phyloP scores from a whole-genome alignment of 1,284 basidiomycete genomes.

The Microbotryum violaceum region DNA sequence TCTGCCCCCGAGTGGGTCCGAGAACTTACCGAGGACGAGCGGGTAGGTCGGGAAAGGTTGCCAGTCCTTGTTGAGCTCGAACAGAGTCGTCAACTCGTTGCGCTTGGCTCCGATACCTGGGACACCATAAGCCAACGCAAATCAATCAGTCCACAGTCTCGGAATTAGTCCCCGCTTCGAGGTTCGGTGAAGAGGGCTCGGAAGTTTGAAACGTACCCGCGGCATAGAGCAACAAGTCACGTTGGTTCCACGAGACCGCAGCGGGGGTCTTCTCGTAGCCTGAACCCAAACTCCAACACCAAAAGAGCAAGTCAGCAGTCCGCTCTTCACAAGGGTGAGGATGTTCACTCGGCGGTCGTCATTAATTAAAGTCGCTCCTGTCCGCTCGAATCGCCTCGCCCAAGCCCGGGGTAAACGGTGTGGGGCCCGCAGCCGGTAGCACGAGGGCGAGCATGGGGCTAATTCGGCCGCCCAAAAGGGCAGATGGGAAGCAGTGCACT shows the following conservation, averaged over 20 bases:
- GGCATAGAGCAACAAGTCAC: constrained; percentile 40
- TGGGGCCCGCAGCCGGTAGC: too few species aligned
- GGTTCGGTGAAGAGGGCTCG: not conserved
- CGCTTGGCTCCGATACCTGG: constrained; percentile 35
- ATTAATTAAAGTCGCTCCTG: not conserved
- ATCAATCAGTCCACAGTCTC: too few species aligned
- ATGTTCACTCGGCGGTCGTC: not conserved
- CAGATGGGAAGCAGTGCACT: not conserved
- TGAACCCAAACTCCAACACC: not conserved
- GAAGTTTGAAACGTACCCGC: constrained; percentile 11
- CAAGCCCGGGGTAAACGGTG: too few species aligned
- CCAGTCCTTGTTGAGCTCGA: constrained; percentile 38
- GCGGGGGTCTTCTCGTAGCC: constrained; percentile 37
- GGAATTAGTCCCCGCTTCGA: too few species aligned
- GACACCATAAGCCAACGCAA: too few species aligned
- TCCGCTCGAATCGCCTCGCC: too few species aligned
- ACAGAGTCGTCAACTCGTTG: constrained; percentile 40
- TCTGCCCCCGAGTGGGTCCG: constrained; percentile 27
- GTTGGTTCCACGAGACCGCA: constrained; percentile 40
- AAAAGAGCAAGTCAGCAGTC: too few species aligned
- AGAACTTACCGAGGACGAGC: constrained; percentile 35
- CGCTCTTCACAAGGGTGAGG: not conserved
- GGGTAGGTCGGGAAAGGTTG: constrained; percentile 42
- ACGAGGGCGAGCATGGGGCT: too few species aligned
- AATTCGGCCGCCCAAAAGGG: too few species aligned